A percentile compares a stretch with the other conserved stretches of the same genome.
Conservation (phyloP, 1,139 yeast species). For the Diutina scorzettiae region DNA sequence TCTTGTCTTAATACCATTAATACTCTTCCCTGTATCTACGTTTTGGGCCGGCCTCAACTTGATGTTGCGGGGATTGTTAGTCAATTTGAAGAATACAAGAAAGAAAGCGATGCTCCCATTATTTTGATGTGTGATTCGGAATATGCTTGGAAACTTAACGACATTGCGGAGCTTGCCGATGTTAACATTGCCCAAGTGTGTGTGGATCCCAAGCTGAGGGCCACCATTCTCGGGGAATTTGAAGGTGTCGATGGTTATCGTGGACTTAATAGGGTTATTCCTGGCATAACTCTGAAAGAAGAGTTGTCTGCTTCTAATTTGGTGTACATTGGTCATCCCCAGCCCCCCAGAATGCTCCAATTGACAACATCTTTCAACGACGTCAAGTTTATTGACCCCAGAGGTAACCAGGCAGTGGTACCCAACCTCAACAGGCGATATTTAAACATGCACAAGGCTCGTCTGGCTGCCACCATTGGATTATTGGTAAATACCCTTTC, state of each 20-base stretch:
- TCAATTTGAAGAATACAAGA: constrained; percentile 21
- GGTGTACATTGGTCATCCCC: constrained; percentile 64
- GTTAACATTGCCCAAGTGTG: constrained; percentile 41
- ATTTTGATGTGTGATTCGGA: constrained; percentile 63
- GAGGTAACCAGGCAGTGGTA: constrained; percentile 40
- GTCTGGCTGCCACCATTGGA: constrained; percentile 88
- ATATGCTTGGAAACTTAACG: constrained; percentile 29
- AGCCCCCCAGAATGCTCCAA: constrained; percentile 66
- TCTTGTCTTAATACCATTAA: constrained; percentile 79
- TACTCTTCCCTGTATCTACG: constrained; percentile 61
- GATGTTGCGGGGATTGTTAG: constrained; percentile 21
- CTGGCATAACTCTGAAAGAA: constrained; percentile 10
- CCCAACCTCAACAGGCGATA: constrained; percentile 78
- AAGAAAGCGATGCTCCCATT: constrained; percentile 24
- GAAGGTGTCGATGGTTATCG: neutral
- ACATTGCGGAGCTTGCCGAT: constrained; percentile 24
- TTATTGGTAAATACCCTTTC: constrained; percentile 83
- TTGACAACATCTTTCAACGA: constrained; percentile 57
- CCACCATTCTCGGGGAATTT: constrained; percentile 26
- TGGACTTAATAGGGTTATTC: neutral
- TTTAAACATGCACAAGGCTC: constrained; percentile 73
- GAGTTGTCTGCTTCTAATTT: constrained; percentile 30
- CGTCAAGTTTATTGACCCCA: constrained; percentile 38
- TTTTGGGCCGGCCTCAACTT: constrained; percentile 56
- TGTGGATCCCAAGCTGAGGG: constrained; percentile 15